These are phyloP conservation scores for Fusarium bulbicola DNA, from an alignment of 2,329 filamentous ascomycete genomes.

Conservation along the genomic window DNA sequence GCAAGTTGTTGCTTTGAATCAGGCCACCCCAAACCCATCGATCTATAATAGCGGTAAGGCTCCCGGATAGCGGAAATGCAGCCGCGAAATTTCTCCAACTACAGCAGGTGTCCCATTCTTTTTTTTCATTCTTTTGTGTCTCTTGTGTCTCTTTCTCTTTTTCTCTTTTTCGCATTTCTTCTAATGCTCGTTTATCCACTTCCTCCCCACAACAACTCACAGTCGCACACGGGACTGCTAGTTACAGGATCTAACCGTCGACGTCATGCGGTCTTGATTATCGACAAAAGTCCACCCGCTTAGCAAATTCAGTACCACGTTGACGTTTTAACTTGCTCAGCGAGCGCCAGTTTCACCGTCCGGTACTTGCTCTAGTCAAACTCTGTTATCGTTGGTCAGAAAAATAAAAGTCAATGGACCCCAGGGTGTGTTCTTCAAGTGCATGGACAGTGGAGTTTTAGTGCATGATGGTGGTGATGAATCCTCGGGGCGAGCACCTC, in stretches of 20 bases:
- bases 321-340: conserved; percentile 6
- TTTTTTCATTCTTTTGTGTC: neutral
- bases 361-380: conserved; percentile 21
- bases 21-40: neutral
- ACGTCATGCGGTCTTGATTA: conserved; percentile 29
- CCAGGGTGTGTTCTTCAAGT: conserved; percentile 9
- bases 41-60: neutral
- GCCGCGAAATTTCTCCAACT: conserved; percentile 2
- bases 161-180: conserved; percentile 3
- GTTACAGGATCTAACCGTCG: conserved; percentile 17
- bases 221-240: neutral
- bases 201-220: conserved; percentile 7
- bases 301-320: neutral
- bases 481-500: neutral
- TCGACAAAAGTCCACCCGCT: conserved; percentile 4
- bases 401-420: neutral
- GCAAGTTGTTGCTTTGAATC: neutral
- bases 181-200: neutral
- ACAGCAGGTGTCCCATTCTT: conserved; percentile 1
- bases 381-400: neutral
- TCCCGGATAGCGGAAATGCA: conserved; percentile 9
- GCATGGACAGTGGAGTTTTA: neutral
- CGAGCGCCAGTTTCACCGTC: conserved; percentile 3
- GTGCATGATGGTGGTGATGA: conserved; percentile 8
- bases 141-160: neutral